Base-by-base conservation (phyloP, 495 filamentous ascomycete genomes). In the Penicillium simplicissimum region DNA sequence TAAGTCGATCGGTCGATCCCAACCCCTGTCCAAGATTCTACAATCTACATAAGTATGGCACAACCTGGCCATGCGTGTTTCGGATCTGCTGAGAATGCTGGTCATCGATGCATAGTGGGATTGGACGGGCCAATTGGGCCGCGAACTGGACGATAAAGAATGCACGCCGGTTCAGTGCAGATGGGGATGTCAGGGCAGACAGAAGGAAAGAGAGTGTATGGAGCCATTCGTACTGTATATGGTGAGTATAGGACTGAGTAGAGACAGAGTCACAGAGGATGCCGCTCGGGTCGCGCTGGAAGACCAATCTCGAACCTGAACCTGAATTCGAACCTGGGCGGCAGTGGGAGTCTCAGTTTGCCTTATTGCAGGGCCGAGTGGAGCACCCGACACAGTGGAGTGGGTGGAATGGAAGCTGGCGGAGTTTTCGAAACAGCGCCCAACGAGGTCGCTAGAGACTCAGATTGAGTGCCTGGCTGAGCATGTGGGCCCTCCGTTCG, bases 71-170 rank as follows among this genome's bases (percentile, higher is more conserved):
- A 64, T 63, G 66, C 63, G 68, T 60, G 65, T 69, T 58, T 62
- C 58, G 64, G 66, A 69, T 69, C 69, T 43, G 49, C 63, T 64
- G 25, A 57, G 63, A 67, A 66, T 68, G 68, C 62, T 62, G 66
- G 63, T 57, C 63, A 28, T 67, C 58, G 40, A 62, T 69, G 61
- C 68, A 71, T 59, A 62, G 55, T 19, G 55, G 33, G 7, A 55
- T 57, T 51, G 43, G 52, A 47, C 55, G 47, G 43, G 55, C 19
- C 66, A 63, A 71, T 65, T 59, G 23, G 14, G n/a, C 33, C 13
- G 31, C 37, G 21, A 14, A 25, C 10, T 17, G 47, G 47, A 49
- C n/a, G 28, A 38, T 17, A 56, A 55, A 66, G 47, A 59, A 62
- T 62, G 57, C 53, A 42, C 61, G 33, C 23, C 19, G n/a, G 45